Evolutionary conservation across 768 basidiomycete species (phyloP).

Genomic region (Tylopilus rubrobrunneus): DNA sequence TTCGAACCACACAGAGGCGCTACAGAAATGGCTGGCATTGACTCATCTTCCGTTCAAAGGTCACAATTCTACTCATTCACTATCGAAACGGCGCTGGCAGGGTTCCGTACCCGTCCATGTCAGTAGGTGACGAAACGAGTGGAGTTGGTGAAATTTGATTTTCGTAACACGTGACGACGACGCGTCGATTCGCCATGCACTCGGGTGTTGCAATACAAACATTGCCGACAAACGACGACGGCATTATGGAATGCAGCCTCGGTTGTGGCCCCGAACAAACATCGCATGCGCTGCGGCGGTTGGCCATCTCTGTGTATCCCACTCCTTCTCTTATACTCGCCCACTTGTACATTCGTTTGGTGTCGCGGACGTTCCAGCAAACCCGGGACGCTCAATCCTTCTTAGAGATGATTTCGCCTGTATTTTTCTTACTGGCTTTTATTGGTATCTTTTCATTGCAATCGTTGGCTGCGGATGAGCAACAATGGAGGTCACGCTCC

Average conservation of each 20-base stretch:
- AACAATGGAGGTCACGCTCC: constrained; percentile 48
- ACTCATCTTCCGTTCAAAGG: no score
- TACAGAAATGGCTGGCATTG: no score
- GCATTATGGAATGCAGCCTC: constrained; percentile 21
- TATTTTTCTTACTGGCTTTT: constrained; percentile 11
- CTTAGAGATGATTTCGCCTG: constrained; percentile 7
- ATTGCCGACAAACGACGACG: constrained; percentile 23
- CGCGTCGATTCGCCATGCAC: constrained; percentile 9
- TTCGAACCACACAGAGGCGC: no score
- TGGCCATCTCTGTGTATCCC: background rate
- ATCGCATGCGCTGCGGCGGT: background rate
- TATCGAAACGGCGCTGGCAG: no score
- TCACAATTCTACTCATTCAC: no score
- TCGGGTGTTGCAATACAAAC: constrained; percentile 1
- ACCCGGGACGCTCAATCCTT: background rate
- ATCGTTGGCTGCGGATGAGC: constrained; percentile 36
- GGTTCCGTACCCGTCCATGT: no score
- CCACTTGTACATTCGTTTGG: background rate
- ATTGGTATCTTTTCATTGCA: constrained; percentile 1
- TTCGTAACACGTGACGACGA: constrained; percentile 26
- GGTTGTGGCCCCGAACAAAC: background rate
- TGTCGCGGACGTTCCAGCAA: background rate
- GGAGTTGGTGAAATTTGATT: no score
- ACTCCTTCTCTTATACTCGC: constrained; percentile 1
- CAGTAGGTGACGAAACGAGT: no score